Base-by-base conservation (phyloP, 371 early-diverging fungal species). In the Apophysomyces trapeziformis region DNA sequence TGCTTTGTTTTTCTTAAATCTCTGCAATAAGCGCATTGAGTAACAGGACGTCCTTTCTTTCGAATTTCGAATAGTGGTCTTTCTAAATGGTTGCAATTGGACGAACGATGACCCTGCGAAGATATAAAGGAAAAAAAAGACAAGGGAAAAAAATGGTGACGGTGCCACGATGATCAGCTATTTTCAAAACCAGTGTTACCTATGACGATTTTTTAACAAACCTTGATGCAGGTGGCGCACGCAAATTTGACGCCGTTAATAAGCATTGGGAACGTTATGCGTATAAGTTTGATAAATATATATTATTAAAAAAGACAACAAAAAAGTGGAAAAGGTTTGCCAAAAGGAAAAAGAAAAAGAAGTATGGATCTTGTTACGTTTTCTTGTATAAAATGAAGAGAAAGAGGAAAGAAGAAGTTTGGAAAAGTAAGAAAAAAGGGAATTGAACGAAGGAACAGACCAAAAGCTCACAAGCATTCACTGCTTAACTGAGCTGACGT, bases 171-270 rank as follows among this genome's bases (percentile, higher is more conserved):
- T 50, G 54, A 50, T 50, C 54, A 50, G 54, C 54, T 21, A 50
- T 50, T 50, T 50, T 45, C n/a, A 21, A 50, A 50, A n/a, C n/a
- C 4, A 50, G 54, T 50, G 54, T 50, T 21, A 50, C 54, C 5
- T 16, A 50, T 50, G 54, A 50, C 54, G 54, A 50, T 57, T 43
- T 43, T 56, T 32, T 1, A 26, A 43, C 44, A 38, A 60, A 70
- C 74, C 74, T 74, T 74, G 64, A 74, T 74, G 65, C 74, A 74
- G 39, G 70, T 74, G 50, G 68, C 70, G 45, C 74, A 74, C 4
- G 74, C 74, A 68, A 67, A 74, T 64, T 74, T 74, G 66, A 74
- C 60, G 63, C 70, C 74, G 64, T 74, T 70, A 58, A 70, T 68
- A 21, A 64, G 61, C 45, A 72, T 67, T 50, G 54, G 21, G 21